A percentile compares a stretch with the other conserved stretches of the same genome.
Conservation (phyloP, 495 filamentous ascomycete genomes). For the Xylaria nigripes region DNA sequence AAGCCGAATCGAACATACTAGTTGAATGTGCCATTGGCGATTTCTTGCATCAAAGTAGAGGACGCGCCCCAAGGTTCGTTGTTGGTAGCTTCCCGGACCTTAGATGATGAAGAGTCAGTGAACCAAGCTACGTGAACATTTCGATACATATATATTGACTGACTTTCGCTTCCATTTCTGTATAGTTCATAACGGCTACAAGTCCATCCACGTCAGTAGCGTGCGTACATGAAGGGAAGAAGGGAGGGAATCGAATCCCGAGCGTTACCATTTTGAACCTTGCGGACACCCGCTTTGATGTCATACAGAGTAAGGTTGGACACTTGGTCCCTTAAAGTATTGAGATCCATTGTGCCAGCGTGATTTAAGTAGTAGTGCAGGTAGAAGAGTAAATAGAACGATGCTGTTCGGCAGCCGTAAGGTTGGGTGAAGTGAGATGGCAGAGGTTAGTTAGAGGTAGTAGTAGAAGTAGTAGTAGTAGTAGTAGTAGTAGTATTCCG, state of each 20-base stretch:
- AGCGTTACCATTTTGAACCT: slow-evolving; percentile 93
- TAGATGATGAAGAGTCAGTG: slow-evolving; percentile 13
- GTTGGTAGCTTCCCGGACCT: slow-evolving; percentile 95
- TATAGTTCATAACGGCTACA: slow-evolving; percentile 97
- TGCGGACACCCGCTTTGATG: slow-evolving; percentile 91
- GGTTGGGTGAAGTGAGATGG: not conserved
- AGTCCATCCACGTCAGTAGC: slow-evolving; percentile 7
- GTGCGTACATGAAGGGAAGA: not conserved
- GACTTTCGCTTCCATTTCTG: slow-evolving; percentile 99
- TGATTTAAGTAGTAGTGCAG: slow-evolving; percentile 2
- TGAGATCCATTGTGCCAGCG: slow-evolving; percentile 65
- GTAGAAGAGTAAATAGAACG: not conserved
- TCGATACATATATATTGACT: slow-evolving; percentile 15
- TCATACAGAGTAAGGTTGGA: slow-evolving; percentile 94
- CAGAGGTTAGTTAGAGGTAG: not conserved
- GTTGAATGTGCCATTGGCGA: slow-evolving; percentile 94
- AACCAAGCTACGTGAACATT: not conserved
- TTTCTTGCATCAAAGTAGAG: slow-evolving; percentile 84
- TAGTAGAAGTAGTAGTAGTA: no score
- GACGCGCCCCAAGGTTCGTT: slow-evolving; percentile 97
- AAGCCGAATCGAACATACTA: slow-evolving; percentile 59
- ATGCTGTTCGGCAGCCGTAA: not conserved
- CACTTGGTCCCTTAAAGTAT: slow-evolving; percentile 77
- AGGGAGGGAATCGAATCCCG: not conserved
- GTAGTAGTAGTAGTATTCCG: no score